These are phyloP conservation scores for Paraurostyla sp. DNA, from an alignment of 73 alveolate genomes.

Conservation along the genomic window DNA sequence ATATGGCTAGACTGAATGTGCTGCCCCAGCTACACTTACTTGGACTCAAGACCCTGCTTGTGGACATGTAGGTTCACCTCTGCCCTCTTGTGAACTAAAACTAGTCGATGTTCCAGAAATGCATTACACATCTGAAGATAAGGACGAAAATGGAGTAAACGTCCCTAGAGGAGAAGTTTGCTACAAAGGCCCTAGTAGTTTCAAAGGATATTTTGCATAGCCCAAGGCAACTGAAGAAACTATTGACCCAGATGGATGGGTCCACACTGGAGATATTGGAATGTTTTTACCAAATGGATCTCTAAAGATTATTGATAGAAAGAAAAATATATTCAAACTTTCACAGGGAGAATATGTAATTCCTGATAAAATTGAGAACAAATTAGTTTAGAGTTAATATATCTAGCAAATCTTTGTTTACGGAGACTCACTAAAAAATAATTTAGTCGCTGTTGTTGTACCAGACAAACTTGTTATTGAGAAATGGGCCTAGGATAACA, in stretches of 20 bases:
- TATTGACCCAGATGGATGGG: constrained; percentile 94
- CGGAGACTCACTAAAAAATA: constrained; percentile 92
- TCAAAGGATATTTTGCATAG: constrained; percentile 90
- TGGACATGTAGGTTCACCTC: constrained; percentile 91
- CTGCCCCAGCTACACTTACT: constrained; percentile 86
- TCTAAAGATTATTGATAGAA: constrained; percentile 92
- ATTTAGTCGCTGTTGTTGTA: constrained; percentile 90
- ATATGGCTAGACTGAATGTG: constrained; percentile 95
- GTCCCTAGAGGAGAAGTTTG: constrained; percentile 97
- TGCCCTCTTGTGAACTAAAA: constrained; percentile 80
- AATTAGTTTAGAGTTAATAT: constrained; percentile 78
- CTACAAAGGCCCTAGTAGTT: constrained; percentile 91
- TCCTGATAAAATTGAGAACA: constrained; percentile 96
- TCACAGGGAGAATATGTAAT: constrained; percentile 97
- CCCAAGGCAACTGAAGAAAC: constrained; percentile 93
- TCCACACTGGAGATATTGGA: constrained; percentile 98
- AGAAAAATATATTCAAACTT: constrained; percentile 92
- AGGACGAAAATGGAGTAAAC: constrained; percentile 77
- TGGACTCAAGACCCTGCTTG: constrained; percentile 75
- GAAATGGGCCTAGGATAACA: constrained; percentile 67
- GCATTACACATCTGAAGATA: constrained; percentile 85
- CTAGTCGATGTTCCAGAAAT: constrained; percentile 93
- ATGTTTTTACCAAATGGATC: constrained; percentile 76
- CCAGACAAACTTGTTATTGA: constrained; percentile 81
- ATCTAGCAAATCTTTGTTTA: constrained; percentile 94